Percentiles rank a stretch among this genome's conserved stretches.
These are phyloP conservation scores for Zoysia japonica DNA, from an alignment of 176 grass and related monocot genomes.

Conservation along the genomic window DNA sequence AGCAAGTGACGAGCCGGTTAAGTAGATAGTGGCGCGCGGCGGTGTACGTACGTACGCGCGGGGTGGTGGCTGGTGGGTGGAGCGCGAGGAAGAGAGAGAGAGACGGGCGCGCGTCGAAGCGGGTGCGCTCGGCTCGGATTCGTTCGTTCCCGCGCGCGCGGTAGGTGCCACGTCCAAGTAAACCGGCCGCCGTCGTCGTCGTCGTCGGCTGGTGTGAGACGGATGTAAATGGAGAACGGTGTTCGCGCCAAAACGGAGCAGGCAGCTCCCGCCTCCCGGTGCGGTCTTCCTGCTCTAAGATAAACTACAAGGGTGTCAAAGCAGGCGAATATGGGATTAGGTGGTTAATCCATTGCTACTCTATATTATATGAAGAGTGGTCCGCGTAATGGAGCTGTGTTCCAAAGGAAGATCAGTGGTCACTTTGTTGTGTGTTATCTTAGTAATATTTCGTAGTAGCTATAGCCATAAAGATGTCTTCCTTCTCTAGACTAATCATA, in stretches of 20 bases:
- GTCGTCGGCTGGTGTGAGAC: background rate
- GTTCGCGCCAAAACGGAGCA: background rate
- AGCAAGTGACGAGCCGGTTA: constrained; percentile 21
- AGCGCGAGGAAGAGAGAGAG: background rate
- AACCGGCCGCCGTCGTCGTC: background rate
- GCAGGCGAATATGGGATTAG: background rate
- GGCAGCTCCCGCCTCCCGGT: no score
- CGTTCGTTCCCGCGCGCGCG: background rate
- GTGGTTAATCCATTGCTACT: background rate
- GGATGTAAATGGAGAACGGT: background rate
- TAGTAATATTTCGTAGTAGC: background rate
- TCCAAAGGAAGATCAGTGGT: background rate
- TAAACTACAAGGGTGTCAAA: background rate
- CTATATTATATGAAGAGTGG: background rate
- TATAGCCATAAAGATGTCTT: background rate
- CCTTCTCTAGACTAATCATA: background rate
- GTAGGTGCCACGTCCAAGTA: constrained; percentile 20
- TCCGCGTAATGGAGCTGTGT: background rate
- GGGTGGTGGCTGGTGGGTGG: constrained; percentile 3
- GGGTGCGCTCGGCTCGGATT: background rate
- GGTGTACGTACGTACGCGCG: background rate
- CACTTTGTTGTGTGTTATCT: background rate
- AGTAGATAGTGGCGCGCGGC: background rate
- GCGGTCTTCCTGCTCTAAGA: background rate
- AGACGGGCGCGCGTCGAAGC: background rate